Evolutionary conservation across 2,329 filamentous ascomycete genomes (phyloP).

Genomic region (Xenosphaeropsis pyriputrescens): DNA sequence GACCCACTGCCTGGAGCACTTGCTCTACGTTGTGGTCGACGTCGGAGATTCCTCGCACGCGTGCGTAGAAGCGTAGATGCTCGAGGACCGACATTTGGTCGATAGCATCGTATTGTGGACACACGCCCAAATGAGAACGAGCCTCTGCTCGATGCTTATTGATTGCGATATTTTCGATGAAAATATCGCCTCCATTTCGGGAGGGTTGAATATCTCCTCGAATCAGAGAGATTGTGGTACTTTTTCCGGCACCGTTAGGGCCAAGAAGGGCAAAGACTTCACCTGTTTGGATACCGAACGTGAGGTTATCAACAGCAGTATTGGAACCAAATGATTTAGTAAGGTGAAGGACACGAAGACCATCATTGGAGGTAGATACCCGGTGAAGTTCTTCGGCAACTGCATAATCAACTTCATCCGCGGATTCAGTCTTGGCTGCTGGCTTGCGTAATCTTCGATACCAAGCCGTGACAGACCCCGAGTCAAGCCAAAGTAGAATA

Average conservation of each 20-base stretch:
- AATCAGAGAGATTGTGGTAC: constrained; percentile 77
- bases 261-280: constrained; percentile 84
- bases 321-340: constrained; percentile 67
- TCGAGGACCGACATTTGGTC: constrained; percentile 84
- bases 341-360: constrained; percentile 61
- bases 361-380: constrained; percentile 34
- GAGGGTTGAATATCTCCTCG: constrained; percentile 71
- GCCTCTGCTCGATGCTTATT: constrained; percentile 57
- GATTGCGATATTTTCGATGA: constrained; percentile 67
- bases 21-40: constrained; percentile 64
- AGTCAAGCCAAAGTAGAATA: constrained; percentile 67
- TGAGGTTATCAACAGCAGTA: constrained; percentile 76
- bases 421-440: constrained; percentile 1
- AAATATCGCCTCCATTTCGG: constrained; percentile 57
- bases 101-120: constrained; percentile 72
- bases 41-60: constrained; percentile 63
- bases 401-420: constrained; percentile 25
- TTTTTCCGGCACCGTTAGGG: constrained; percentile 85
- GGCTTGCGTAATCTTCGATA: constrained; percentile 22
- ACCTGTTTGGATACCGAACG: constrained; percentile 64
- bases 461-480: constrained; percentile 48
- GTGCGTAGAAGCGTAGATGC: constrained; percentile 78
- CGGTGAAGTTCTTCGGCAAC: constrained; percentile 49
- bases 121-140: constrained; percentile 72
- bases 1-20: constrained; percentile 68